These are phyloP conservation scores for Gomphus bonarii DNA, from an alignment of 1,284 basidiomycete genomes.

Conservation along the genomic window DNA sequence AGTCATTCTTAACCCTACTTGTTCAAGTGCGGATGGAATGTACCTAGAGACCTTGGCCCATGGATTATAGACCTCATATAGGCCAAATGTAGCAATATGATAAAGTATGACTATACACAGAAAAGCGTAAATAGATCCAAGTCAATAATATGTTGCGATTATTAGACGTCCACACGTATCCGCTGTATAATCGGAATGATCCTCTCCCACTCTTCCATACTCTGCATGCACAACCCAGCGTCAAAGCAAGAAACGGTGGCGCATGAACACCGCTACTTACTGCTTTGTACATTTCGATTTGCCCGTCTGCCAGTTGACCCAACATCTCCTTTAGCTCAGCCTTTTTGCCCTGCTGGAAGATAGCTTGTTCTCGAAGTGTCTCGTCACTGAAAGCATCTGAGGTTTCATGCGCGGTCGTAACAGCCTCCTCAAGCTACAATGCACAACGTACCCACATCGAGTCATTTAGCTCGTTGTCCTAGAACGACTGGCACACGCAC, in stretches of 20 bases:
- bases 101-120: background rate
- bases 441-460: no score
- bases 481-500: slow-evolving; percentile 30
- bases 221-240: slow-evolving; percentile 28
- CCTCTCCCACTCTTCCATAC: slow-evolving; percentile 90
- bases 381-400: slow-evolving; percentile 93
- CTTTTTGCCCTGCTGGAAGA: slow-evolving; percentile 87
- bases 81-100: background rate
- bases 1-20: no score
- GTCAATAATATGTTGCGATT: background rate
- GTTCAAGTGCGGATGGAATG: background rate
- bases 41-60: background rate
- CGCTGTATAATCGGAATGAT: slow-evolving; percentile 81
- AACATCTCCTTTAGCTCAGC: slow-evolving; percentile 95
- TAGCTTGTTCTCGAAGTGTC: slow-evolving; percentile 80
- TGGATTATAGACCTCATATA: background rate
- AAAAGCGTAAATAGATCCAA: background rate
- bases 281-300: slow-evolving; percentile 89
- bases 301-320: slow-evolving; percentile 80
- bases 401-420: slow-evolving; percentile 89
- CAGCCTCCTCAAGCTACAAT: slow-evolving; percentile 84
- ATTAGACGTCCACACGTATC: slow-evolving; percentile 68
- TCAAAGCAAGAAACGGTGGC: background rate
- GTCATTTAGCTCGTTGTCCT: background rate
- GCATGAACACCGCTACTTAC: slow-evolving; percentile 31